Evolutionary conservation across 768 basidiomycete genomes (phyloP), one percentile per base, ranked within the genome.

Genomic region (Auricularia cornea): DNA sequence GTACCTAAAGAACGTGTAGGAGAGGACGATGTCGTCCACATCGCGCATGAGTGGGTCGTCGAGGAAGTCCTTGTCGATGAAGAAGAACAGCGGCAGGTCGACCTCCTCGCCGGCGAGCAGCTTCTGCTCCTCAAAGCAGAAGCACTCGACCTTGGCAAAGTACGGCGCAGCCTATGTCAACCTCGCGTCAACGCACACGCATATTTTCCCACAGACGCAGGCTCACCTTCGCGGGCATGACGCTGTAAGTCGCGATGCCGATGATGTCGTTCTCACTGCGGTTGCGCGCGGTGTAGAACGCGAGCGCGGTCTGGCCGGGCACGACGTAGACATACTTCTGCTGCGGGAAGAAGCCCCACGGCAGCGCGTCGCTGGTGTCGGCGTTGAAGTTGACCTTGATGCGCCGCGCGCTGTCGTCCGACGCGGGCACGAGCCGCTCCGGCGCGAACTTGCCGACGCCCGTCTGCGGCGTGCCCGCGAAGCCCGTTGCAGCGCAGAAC

Each of bases 101-200:
- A 99, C 90, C 75, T 98, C 94, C 77, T 99, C 97, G 31, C 89
- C 88, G 0, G 95, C 94, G 29, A 97, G 79, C 11, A 99, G 84
- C 69, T 88, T 90, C 75, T 99, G 97, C 72, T 99, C 97, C 73
- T 99, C 97, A 68, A 99, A 99, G 75, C 97, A 99, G 79, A 99
- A 99, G 68, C 97, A 99, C 74, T 99, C 97, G 14, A 99, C 94
- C 78, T 99, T 99, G 60, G 95, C 94, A 72, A 99, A 99, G 75
- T 98, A 98, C 0, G 96, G 94, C 10, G 97, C 97, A 68, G 98
- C 83, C 96, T 98, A 70, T n/a, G n/a, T n/a, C n/a, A n/a, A n/a
- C n/a, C n/a, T n/a, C n/a, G n/a, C n/a, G n/a, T n/a, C n/a, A n/a
- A n/a, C n/a, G n/a, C n/a, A n/a, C n/a, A n/a, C n/a, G n/a, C n/a